A percentile compares a stretch with the other conserved stretches of the same genome.
Conservation (phyloP, 306 rosid genomes). For the Dryas drummondii region DNA sequence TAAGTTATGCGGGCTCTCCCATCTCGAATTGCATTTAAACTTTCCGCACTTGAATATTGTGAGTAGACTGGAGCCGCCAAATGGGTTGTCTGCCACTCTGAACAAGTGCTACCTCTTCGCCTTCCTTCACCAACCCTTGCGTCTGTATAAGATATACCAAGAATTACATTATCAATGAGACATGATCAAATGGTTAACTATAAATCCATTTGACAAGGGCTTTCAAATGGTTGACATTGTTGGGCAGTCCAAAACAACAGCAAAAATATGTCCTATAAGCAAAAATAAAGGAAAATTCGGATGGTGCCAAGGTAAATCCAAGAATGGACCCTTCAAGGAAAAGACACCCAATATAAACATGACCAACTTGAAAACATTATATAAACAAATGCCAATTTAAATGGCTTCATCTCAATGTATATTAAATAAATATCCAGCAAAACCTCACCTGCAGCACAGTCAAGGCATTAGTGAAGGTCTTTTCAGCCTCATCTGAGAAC, state of each 20-base stretch:
- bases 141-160: constrained; percentile 45
- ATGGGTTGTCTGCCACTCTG: constrained; percentile 99
- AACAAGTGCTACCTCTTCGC: constrained; percentile 95
- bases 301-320: not conserved
- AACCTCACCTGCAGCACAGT: constrained; percentile 56
- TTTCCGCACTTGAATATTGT: constrained; percentile 89
- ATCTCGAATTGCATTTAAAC: constrained; percentile 30
- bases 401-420: not conserved
- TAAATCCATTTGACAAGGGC: not conserved
- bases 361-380: not conserved
- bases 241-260: not conserved
- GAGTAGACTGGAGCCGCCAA: constrained; percentile 98
- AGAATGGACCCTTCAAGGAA: not conserved
- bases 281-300: not conserved
- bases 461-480: constrained; percentile 65
- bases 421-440: not conserved
- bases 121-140: constrained; percentile 93
- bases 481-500: constrained; percentile 78
- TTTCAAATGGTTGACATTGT: not conserved
- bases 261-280: not conserved
- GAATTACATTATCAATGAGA: constrained; percentile 3
- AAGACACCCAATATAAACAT: not conserved
- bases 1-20: constrained; percentile 7
- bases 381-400: not conserved
- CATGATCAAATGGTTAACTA: not conserved